Conservation (phyloP, 306 rosid genomes). For the Begonia loranthoides region DNA sequence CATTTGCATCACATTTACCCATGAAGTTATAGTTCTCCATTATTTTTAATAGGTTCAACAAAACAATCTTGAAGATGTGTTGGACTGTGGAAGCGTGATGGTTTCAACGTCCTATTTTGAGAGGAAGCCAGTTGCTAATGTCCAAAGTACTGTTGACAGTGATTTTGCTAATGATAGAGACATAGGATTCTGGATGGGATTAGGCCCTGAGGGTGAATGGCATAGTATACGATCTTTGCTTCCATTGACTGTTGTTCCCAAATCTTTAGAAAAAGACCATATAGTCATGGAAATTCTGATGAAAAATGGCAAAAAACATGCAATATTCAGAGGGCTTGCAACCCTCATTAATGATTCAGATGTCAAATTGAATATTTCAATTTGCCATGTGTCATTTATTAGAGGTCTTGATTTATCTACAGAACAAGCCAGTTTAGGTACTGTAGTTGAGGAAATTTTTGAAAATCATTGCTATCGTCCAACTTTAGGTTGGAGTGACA, state of each 20-base stretch:
- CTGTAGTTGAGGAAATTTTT: constrained; percentile 45
- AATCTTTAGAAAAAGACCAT: constrained; percentile 45
- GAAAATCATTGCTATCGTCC: constrained; percentile 57
- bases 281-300: constrained; percentile 75
- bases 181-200: constrained; percentile 76
- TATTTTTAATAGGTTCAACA: constrained; percentile 31
- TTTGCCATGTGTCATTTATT: constrained; percentile 31
- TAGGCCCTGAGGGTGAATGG: constrained; percentile 50
- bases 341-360: constrained; percentile 77
- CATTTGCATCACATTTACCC: neutral
- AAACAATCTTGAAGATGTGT: constrained; percentile 32
- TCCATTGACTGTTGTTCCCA: constrained; percentile 72
- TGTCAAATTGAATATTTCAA: constrained; percentile 41
- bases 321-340: constrained; percentile 73
- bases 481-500: constrained; percentile 59
- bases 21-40: neutral
- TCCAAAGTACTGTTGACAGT: constrained; percentile 39
- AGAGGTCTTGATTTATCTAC: constrained; percentile 21
- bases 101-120: constrained; percentile 79
- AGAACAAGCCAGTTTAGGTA: constrained; percentile 18
- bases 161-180: constrained; percentile 42
- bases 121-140: constrained; percentile 51
- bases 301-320: constrained; percentile 95
- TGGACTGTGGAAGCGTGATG: constrained; percentile 34
- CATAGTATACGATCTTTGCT: constrained; percentile 75